Percentiles rank a stretch among this genome's conserved stretches.
Evolutionary conservation across 2,329 filamentous ascomycete species (phyloP).

Genomic region (Trichoderma endophyticum): DNA sequence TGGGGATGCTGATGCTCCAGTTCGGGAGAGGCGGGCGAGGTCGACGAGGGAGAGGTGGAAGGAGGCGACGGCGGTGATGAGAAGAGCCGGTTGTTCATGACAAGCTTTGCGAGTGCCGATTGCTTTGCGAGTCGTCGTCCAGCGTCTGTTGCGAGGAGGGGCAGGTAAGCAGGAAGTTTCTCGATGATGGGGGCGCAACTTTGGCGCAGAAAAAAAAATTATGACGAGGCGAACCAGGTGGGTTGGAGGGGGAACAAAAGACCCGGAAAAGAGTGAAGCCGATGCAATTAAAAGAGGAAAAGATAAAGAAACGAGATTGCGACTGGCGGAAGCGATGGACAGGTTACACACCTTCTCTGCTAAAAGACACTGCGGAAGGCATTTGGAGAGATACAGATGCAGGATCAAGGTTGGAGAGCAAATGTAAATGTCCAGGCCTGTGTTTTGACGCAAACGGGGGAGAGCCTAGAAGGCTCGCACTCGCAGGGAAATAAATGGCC

Average conservation of each 20-base stretch:
- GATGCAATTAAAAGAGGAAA: not conserved
- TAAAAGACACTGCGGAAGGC: conserved; percentile 24
- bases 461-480: conserved; percentile 3
- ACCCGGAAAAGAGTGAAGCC: not conserved
- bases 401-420: conserved; percentile 5
- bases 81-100: conserved; percentile 43
- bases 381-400: conserved; percentile 22
- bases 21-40: conserved; percentile 31
- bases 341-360: conserved; percentile 26
- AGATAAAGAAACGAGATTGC: not conserved
- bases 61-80: conserved; percentile 32
- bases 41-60: conserved; percentile 27
- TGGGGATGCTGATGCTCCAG: conserved; percentile 33
- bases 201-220: not conserved
- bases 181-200: not conserved
- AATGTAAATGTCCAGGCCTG: not conserved
- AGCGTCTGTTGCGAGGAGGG: conserved; percentile 26
- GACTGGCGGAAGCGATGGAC: not conserved
- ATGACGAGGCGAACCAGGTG: not conserved
- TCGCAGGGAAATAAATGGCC: conserved; percentile 19
- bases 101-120: conserved; percentile 43
- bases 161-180: not conserved
- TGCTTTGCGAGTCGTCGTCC: conserved; percentile 39
- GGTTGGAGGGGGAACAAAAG: not conserved
- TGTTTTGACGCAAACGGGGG: conserved; percentile 17